Percentiles rank a stretch among this genome's conserved stretches.
These are phyloP conservation scores for Chaetomium sp. DNA, from an alignment of 2,329 filamentous ascomycete species.

Conservation along the genomic window DNA sequence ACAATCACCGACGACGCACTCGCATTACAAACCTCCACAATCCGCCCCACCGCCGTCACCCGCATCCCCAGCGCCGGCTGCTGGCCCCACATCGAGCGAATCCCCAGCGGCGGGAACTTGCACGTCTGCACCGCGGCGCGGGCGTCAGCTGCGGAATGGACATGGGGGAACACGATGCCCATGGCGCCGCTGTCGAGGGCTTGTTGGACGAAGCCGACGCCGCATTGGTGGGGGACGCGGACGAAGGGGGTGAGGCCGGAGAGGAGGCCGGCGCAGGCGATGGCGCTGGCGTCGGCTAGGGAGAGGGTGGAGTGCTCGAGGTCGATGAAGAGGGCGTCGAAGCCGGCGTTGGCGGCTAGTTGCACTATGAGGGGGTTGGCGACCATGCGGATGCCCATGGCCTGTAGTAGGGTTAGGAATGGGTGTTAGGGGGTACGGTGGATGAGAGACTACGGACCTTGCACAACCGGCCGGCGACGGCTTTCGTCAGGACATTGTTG, in stretches of 20 bases:
- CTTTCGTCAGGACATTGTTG: constrained; percentile 1
- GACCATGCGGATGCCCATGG: neutral
- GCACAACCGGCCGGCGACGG: neutral
- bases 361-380: neutral
- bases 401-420: neutral
- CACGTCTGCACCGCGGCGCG: neutral
- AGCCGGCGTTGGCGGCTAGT: neutral
- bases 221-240: neutral
- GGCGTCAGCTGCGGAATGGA: neutral
- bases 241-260: neutral
- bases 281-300: neutral
- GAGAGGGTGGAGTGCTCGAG: neutral
- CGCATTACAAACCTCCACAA: neutral
- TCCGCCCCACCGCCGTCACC: neutral
- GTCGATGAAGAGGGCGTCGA: constrained; percentile 1
- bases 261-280: neutral
- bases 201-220: neutral
- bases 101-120: neutral
- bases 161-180: neutral
- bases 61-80: neutral
- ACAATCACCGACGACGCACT: neutral
- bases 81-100: neutral
- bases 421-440: neutral
- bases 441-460: neutral
- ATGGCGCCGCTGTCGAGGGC: neutral